Conservation (phyloP, 1,284 basidiomycete genomes). For the Papiliotrema flavescens region DNA sequence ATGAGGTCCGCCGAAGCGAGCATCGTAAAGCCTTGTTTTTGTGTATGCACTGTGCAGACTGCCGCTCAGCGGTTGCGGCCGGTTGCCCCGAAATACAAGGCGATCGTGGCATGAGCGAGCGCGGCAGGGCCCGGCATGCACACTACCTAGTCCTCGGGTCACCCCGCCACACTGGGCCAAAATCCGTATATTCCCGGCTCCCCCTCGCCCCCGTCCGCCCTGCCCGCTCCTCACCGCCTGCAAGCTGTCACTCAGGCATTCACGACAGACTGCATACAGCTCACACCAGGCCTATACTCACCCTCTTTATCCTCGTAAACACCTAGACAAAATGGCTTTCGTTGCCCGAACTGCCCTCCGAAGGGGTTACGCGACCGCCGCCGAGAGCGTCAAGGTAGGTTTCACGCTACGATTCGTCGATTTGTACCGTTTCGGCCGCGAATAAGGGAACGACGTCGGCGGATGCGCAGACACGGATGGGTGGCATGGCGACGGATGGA, state of each 20-base stretch:
- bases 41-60: no score
- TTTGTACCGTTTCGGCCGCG: background rate
- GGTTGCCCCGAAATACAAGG: no score
- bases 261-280: slow-evolving; percentile 1
- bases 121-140: no score
- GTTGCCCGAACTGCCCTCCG: slow-evolving; percentile 38
- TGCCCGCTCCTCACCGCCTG: background rate
- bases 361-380: slow-evolving; percentile 48
- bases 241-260: background rate
- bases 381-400: slow-evolving; percentile 45
- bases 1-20: background rate
- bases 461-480: slow-evolving; percentile 2
- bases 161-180: slow-evolving; percentile 7
- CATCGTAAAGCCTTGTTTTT: no score
- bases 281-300: background rate
- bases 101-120: no score
- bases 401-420: background rate
- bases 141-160: no score
- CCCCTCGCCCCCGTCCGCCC: slow-evolving; percentile 2
- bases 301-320: background rate
- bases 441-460: background rate
- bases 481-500: background rate
- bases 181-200: slow-evolving; percentile 6
- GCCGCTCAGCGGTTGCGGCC: no score
- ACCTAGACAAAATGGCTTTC: slow-evolving; percentile 42